Conservation (phyloP, 2,329 filamentous ascomycete genomes). For the Ambrosiella cleistominuta region DNA sequence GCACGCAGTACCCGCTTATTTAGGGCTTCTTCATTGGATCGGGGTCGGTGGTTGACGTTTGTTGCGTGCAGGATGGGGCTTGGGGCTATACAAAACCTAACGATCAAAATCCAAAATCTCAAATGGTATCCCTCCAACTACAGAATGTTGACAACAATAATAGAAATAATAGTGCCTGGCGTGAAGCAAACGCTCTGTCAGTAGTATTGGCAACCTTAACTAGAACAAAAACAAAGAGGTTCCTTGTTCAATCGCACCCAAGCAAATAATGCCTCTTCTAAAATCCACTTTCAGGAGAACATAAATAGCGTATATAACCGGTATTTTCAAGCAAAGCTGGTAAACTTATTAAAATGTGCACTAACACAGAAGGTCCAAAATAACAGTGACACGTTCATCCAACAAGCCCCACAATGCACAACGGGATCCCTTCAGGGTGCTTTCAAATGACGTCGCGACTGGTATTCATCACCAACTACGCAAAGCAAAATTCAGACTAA, state of each 20-base stretch:
- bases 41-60: not conserved
- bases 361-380: not conserved
- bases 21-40: not conserved
- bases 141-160: not conserved
- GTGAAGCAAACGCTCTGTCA: not conserved
- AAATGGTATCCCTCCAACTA: not conserved
- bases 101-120: conserved; percentile 4
- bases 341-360: not conserved
- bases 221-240: no score
- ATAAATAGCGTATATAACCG: not conserved
- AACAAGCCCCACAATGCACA: not conserved
- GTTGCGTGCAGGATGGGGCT: conserved; percentile 4
- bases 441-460: not conserved
- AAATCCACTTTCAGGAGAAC: not conserved
- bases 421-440: not conserved
- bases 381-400: not conserved
- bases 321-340: not conserved
- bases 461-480: not conserved
- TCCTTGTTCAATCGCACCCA: not conserved
- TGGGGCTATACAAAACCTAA: not conserved
- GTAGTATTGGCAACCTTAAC: not conserved
- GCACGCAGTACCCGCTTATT: not conserved
- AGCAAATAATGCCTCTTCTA: not conserved
- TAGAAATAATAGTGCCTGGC: not conserved
- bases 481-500: not conserved